Evolutionary conservation across 768 basidiomycete genomes (phyloP).

Genomic region (Tylopilus felleus): DNA sequence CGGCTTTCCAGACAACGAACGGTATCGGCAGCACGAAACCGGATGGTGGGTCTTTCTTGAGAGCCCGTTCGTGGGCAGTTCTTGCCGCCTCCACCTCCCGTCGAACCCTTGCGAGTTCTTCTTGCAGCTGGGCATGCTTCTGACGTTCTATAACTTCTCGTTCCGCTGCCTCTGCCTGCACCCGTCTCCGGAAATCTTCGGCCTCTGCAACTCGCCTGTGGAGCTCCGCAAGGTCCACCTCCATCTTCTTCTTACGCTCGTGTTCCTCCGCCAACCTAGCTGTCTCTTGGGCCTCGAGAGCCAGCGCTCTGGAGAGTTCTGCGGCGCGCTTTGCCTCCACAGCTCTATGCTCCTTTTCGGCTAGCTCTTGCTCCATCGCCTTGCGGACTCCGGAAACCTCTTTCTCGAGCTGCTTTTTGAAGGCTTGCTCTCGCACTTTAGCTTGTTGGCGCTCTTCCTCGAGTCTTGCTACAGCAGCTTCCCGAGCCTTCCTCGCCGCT

Average conservation of each 20-base stretch:
- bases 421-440: conserved; percentile 22
- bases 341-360: conserved; percentile 21
- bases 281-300: conserved; percentile 30
- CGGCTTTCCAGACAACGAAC: conserved; percentile 33
- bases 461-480: conserved; percentile 21
- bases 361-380: conserved; percentile 21
- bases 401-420: conserved; percentile 25
- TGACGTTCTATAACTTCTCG: conserved; percentile 27
- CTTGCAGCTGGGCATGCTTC: conserved; percentile 28
- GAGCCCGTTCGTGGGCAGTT: conserved; percentile 22
- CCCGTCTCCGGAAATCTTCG: conserved; percentile 25
- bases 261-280: conserved; percentile 30
- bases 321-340: conserved; percentile 28
- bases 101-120: conserved; percentile 29
- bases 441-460: conserved; percentile 28
- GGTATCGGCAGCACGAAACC: conserved; percentile 32
- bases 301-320: conserved; percentile 25
- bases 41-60: conserved; percentile 29
- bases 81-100: conserved; percentile 25
- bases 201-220: conserved; percentile 26
- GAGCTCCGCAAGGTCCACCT: conserved; percentile 26
- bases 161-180: conserved; percentile 29
- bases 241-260: conserved; percentile 26
- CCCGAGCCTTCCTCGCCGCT: conserved; percentile 9
- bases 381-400: conserved; percentile 25